Evolutionary conservation across 768 basidiomycete genomes (phyloP).

Genomic region (Lactarius hengduanensis): DNA sequence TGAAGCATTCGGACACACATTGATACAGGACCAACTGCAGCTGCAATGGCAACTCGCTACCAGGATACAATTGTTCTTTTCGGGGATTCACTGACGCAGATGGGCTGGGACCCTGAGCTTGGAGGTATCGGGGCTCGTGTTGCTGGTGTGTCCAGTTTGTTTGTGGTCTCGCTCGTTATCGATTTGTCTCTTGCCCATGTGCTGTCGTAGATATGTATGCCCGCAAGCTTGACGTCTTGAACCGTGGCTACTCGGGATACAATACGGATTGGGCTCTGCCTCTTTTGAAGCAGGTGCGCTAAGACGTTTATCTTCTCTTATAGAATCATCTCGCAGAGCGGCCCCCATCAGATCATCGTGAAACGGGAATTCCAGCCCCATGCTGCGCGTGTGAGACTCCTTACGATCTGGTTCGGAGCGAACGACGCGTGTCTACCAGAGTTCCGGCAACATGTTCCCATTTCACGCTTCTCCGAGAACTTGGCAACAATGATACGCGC

Average conservation of each 20-base stretch:
- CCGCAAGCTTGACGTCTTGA: slow-evolving; percentile 81
- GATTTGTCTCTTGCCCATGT: background rate
- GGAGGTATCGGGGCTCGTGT: slow-evolving; percentile 69
- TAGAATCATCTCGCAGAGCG: background rate
- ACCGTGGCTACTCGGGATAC: slow-evolving; percentile 83
- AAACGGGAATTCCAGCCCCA: slow-evolving; percentile 46
- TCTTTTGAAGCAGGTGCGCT: slow-evolving; percentile 66
- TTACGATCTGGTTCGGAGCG: slow-evolving; percentile 87
- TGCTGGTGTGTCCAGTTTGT: slow-evolving; percentile 48
- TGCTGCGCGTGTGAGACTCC: slow-evolving; percentile 62
- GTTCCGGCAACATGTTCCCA: slow-evolving; percentile 73
- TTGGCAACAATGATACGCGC: slow-evolving; percentile 59
- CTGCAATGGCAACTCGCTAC: slow-evolving; percentile 52
- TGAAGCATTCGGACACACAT: background rate
- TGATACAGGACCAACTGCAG: background rate
- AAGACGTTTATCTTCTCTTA: background rate
- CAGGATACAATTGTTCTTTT: slow-evolving; percentile 73
- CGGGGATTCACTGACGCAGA: slow-evolving; percentile 82
- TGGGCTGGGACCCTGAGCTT: slow-evolving; percentile 49
- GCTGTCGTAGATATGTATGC: slow-evolving; percentile 61
- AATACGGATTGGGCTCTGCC: slow-evolving; percentile 86
- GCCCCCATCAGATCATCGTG: slow-evolving; percentile 51
- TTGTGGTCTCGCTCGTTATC: slow-evolving; percentile 4
- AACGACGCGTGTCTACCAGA: slow-evolving; percentile 77
- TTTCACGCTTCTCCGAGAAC: slow-evolving; percentile 62